A percentile compares a stretch with the other conserved stretches of the same genome.
These are phyloP conservation scores for Trametes coccinea DNA, from an alignment of 768 basidiomycete species.

Conservation along the genomic window DNA sequence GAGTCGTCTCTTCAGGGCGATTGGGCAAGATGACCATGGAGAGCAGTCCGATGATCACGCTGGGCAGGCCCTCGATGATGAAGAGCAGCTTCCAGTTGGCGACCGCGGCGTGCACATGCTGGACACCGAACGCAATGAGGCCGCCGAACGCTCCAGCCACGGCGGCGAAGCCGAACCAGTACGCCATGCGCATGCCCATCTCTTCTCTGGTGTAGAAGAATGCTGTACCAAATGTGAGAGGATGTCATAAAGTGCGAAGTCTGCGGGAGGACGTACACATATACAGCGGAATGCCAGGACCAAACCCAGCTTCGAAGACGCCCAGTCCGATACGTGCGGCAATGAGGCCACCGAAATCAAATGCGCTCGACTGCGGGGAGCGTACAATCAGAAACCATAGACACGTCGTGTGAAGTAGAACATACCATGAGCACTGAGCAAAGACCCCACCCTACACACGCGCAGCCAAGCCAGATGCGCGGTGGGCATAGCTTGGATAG, in stretches of 20 bases:
- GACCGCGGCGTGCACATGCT: constrained; percentile 53
- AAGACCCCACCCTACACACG: constrained; percentile 75
- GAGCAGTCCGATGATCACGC: constrained; percentile 61
- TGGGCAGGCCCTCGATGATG: constrained; percentile 74
- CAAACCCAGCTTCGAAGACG: constrained; percentile 77
- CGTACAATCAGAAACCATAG: background rate
- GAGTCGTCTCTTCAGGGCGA: constrained; percentile 67
- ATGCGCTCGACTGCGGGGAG: constrained; percentile 52
- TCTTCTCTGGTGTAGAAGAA: constrained; percentile 77
- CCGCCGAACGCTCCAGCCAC: constrained; percentile 85
- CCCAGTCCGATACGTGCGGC: constrained; percentile 64
- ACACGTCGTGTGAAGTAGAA: background rate
- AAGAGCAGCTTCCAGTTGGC: constrained; percentile 66
- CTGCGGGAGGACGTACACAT: constrained; percentile 52
- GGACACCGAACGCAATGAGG: constrained; percentile 79
- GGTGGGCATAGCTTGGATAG: constrained; percentile 70
- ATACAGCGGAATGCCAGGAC: constrained; percentile 75
- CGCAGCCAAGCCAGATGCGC: constrained; percentile 61
- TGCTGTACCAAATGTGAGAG: constrained; percentile 40
- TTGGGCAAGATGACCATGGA: constrained; percentile 62
- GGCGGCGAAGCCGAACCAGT: constrained; percentile 85
- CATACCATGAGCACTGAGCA: constrained; percentile 69
- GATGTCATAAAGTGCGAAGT: background rate
- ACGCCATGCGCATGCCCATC: constrained; percentile 72
- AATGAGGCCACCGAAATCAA: constrained; percentile 60